Percentiles rank a stretch among this genome's conserved stretches.
Evolutionary conservation across 2,329 filamentous ascomycete species (phyloP).

Genomic region (Colletotrichum spaethianum): DNA sequence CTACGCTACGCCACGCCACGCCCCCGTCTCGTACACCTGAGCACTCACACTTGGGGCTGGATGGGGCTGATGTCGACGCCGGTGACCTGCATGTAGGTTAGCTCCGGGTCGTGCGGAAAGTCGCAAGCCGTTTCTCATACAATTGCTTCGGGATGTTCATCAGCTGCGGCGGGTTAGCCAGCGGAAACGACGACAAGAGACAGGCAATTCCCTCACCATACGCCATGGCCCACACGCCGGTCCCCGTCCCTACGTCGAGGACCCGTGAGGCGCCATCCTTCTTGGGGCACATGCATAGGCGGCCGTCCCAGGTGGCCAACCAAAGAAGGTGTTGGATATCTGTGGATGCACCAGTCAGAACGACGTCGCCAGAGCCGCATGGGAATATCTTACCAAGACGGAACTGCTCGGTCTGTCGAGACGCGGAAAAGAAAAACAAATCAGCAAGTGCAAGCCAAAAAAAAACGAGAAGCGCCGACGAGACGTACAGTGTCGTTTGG

Average conservation of each 20-base stretch:
- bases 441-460: not conserved
- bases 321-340: conserved; percentile 56
- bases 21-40: conserved; percentile 41
- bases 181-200: not conserved
- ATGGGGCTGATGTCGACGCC: conserved; percentile 53
- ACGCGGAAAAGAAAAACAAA: too few relatives aligned
- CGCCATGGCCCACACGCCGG: conserved; percentile 47
- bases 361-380: not conserved
- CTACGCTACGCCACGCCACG: conserved; percentile 47
- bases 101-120: not conserved
- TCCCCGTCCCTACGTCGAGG: conserved; percentile 47
- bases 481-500: conserved; percentile 45
- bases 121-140: conserved; percentile 31
- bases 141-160: conserved; percentile 50
- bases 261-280: conserved; percentile 41
- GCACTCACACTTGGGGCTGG: conserved; percentile 50
- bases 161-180: conserved; percentile 44
- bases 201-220: conserved; percentile 41
- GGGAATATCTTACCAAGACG: conserved; percentile 9
- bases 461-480: not conserved
- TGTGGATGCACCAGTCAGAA: not conserved
- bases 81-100: conserved; percentile 38
- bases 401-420: conserved; percentile 47
- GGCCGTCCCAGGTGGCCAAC: conserved; percentile 49
- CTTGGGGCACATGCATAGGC: conserved; percentile 49